Base-by-base conservation (phyloP, 163 green algal species). In the Picocystis sp. region DNA sequence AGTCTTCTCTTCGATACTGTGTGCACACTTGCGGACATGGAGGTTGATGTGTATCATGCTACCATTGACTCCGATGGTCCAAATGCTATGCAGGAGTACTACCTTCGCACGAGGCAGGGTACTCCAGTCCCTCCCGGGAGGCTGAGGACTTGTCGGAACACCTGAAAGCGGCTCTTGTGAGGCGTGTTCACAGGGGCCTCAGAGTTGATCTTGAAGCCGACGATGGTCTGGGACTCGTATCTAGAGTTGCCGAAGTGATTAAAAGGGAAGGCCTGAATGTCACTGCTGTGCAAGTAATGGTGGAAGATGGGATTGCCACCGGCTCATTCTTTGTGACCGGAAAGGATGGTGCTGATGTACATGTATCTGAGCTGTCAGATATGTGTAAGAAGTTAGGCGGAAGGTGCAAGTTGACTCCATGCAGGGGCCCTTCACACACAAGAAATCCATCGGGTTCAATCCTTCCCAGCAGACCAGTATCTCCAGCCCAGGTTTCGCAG, bases 1-100 rank as follows among this genome's bases (percentile, higher is more conserved):
- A 94, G 93, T 75, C 77, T 98, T 17, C 84, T 98, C 34, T 96
- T 97, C 59, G 89, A 98, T 70, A 88, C 74, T 3, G 73, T 86
- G 11, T 88, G 88, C 72, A 97, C 88, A 0, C 72, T 97, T 33
- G 79, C 81, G 1, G 89, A 97, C 72, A 74, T 96, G 69, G 70
- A 88, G 47, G 94, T 92, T 57, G 86, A 94, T 56, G 80, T 97
- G 14, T 95, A 81, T 62, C 89, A 97, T 61, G 89, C 78, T 5
- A 92, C 86, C 19, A 87, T 97, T 33, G 83, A 94, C 65, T 73
- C 53, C 29, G 54, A 24, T 22, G 56, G 62, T 9, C 57, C 47
- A 12, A 29, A 66, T 17, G 80, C 82, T 3, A 64, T 53, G 43
- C 87, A 94, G 71, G 87, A 95, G 53, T 93, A 82, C 70, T 92